Evolutionary conservation across 2,329 filamentous ascomycete species (phyloP), one percentile per base, ranked within the genome.

Genomic region (Aureobasidium sp.): DNA sequence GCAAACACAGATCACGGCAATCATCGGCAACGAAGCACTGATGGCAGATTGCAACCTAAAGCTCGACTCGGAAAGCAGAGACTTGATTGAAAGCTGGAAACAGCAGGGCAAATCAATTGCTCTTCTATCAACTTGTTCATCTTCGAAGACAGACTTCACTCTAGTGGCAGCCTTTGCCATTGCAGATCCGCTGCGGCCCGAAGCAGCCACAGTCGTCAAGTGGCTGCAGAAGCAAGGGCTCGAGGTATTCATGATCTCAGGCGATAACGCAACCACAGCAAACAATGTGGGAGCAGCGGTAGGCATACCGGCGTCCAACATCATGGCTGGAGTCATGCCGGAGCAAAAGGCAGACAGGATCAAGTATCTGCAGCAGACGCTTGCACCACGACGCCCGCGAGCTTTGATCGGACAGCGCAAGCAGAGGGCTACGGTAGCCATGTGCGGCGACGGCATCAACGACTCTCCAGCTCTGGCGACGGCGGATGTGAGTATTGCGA

Each of bases 171-270:
- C 86, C 12, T 85, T 96, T 66, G 85, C 90, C 50, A 87, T 93
- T 53, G 86, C 91, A 0, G 92, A 97, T 67, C 85, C 90, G 1
- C 83, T 96, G 65, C 87, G 92, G 2, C 82, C 84, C 0, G 90
- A 95, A 73, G 86, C 91, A 0, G 39, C 45, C 14, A 61, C 61
- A 14, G 63, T 67, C 19, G 61, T 74, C 76, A 1, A 70, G 77
- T 8, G 85, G 1, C 82, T 96, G 0, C 81, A 83, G 47, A 74
- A 80, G 5, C 82, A 82, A 17, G 85, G 87, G 22, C 86, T 89
- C 50, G 83, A 86, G 35, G 88, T 96, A 4, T 96, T 88, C 85
- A 95, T 97, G 90, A 85, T 96, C 40, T 95, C 91, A 0, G 92
- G 92, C 33, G 92, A 97, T 77, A 96, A 96, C 70, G 77, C 79